Evolutionary conservation across 2,329 filamentous ascomycete species (phyloP).

Genomic region (Myriangium duriaei): DNA sequence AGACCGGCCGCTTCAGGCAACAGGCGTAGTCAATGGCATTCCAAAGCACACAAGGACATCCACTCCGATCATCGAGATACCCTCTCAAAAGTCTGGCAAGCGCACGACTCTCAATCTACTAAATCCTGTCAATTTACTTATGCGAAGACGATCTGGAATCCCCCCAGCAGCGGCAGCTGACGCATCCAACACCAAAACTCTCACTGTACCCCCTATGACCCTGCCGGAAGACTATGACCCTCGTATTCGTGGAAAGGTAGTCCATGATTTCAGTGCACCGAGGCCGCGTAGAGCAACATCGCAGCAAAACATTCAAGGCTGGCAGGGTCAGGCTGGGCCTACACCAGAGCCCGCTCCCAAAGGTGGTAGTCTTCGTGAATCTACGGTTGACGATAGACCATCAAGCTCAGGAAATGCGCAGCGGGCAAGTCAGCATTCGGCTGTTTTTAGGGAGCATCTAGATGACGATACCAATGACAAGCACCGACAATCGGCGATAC

Average conservation of each 20-base stretch:
- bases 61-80: slow-evolving; percentile 9
- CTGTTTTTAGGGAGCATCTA: slow-evolving; percentile 50
- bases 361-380: background rate
- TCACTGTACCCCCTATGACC: slow-evolving; percentile 32
- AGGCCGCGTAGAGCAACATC: slow-evolving; percentile 27
- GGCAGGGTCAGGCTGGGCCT: slow-evolving; percentile 3
- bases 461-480: slow-evolving; percentile 37
- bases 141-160: slow-evolving; percentile 40
- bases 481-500: slow-evolving; percentile 29
- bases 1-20: slow-evolving; percentile 13
- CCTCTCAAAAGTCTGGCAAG: slow-evolving; percentile 11
- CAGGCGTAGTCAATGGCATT: slow-evolving; percentile 10
- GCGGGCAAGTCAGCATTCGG: slow-evolving; percentile 35
- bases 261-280: slow-evolving; percentile 54
- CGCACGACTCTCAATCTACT: slow-evolving; percentile 27
- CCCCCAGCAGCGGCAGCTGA: slow-evolving; percentile 30
- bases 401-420: slow-evolving; percentile 4
- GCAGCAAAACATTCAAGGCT: slow-evolving; percentile 1
- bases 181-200: slow-evolving; percentile 38
- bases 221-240: slow-evolving; percentile 49
- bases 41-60: slow-evolving; percentile 11
- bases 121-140: slow-evolving; percentile 49
- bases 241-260: slow-evolving; percentile 48
- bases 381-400: slow-evolving; percentile 3
- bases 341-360: background rate